Evolutionary conservation across 441 rosid genomes (phyloP).

Genomic region (Dalechampia spathulata): DNA sequence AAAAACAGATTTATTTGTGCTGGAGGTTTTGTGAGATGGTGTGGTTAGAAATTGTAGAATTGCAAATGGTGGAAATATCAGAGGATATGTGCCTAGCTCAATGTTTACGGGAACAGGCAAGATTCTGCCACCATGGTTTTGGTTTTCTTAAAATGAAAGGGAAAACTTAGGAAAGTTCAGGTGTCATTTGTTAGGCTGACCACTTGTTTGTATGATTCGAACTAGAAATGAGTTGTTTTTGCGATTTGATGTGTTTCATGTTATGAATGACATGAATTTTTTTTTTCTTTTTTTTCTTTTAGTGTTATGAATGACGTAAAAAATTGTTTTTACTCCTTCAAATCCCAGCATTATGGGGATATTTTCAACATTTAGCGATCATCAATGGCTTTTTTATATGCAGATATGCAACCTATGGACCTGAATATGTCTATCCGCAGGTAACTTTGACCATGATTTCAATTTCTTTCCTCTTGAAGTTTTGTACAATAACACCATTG

Average conservation of each 20-base stretch:
- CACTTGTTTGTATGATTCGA: constrained; percentile 9
- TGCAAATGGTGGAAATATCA: constrained; percentile 42
- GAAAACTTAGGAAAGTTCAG: neutral
- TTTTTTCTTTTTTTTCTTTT: too few relatives aligned
- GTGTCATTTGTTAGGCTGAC: constrained; percentile 18
- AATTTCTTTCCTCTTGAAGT: neutral
- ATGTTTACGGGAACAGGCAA: constrained; percentile 61
- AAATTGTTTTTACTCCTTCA: neutral
- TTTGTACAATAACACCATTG: neutral
- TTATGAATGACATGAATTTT: neutral
- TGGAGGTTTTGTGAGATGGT: constrained; percentile 42
- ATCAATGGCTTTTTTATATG: constrained; percentile 14
- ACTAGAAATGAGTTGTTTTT: constrained; percentile 10
- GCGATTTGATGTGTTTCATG: constrained; percentile 4
- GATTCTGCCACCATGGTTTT: constrained; percentile 37
- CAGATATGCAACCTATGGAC: constrained; percentile 75
- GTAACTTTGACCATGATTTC: constrained; percentile 23
- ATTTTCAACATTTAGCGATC: constrained; percentile 3
- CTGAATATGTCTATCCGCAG: constrained; percentile 73
- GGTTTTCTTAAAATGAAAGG: constrained; percentile 19
- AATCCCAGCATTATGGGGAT: constrained; percentile 7
- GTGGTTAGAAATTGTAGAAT: constrained; percentile 79
- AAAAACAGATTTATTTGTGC: constrained; percentile 32
- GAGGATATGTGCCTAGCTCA: constrained; percentile 55
- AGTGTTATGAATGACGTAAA: neutral